Percentiles rank a stretch among this genome's conserved stretches.
Evolutionary conservation across 1,284 basidiomycete genomes (phyloP).

Genomic region (Cutaneotrichosporon sp.): DNA sequence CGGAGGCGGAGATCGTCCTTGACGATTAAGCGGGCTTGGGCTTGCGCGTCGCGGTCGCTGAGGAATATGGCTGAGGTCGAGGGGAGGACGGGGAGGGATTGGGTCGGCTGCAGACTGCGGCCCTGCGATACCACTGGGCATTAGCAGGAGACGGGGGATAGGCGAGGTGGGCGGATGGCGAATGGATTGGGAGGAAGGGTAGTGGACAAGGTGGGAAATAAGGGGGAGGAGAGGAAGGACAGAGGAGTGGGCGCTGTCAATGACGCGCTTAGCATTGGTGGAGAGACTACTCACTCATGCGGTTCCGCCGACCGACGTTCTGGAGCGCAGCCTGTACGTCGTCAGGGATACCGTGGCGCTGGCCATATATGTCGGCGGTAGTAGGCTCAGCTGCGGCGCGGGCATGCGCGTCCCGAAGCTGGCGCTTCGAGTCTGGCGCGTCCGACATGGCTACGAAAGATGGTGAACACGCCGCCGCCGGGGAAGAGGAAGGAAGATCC

Average conservation of each 20-base stretch:
- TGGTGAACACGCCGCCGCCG: neutral
- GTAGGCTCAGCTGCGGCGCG: slow-evolving; percentile 22
- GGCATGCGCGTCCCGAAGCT: slow-evolving; percentile 22
- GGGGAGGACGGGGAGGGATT: slow-evolving; percentile 35
- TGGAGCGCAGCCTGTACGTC: slow-evolving; percentile 37
- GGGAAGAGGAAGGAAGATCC: neutral
- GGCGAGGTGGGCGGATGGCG: neutral
- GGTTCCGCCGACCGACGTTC: slow-evolving; percentile 36
- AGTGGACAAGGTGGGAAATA: neutral
- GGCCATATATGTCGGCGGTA: slow-evolving; percentile 43
- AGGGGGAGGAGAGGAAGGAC: neutral
- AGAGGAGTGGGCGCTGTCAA: neutral
- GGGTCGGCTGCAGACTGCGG: slow-evolving; percentile 38
- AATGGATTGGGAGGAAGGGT: neutral
- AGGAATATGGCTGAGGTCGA: slow-evolving; percentile 27
- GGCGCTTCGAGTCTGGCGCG: slow-evolving; percentile 29
- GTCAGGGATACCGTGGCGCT: slow-evolving; percentile 38
- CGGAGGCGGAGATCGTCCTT: slow-evolving; percentile 31
- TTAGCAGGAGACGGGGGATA: neutral
- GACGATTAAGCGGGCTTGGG: slow-evolving; percentile 32
- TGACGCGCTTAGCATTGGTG: neutral
- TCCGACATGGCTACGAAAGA: slow-evolving; percentile 14
- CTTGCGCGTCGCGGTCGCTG: slow-evolving; percentile 28
- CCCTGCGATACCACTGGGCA: slow-evolving; percentile 28
- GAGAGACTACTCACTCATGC: slow-evolving; percentile 35